phyloP scores from a whole-genome alignment of 2,329 filamentous ascomycete species.

The Epichloe bromicola region DNA sequence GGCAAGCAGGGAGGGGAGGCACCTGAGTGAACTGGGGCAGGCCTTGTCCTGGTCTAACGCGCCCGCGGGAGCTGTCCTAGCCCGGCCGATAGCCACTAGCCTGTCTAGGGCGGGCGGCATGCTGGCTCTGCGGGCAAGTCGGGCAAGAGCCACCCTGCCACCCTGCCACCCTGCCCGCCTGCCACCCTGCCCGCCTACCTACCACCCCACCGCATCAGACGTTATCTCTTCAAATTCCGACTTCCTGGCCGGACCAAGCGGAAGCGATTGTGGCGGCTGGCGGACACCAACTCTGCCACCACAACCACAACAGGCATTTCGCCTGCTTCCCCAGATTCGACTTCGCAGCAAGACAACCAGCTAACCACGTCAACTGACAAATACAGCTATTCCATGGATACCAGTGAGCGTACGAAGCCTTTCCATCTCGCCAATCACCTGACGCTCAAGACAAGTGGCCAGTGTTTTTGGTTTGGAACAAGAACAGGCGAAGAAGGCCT shows the following conservation, averaged over 20 bases:
- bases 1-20: too few relatives aligned
- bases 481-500: neutral
- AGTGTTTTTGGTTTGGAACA: neutral
- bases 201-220: too few relatives aligned
- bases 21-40: neutral
- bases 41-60: slow-evolving; percentile 1
- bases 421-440: too few relatives aligned
- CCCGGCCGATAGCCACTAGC: slow-evolving; percentile 1
- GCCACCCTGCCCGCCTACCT: too few relatives aligned
- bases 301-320: too few relatives aligned
- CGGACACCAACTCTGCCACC: neutral
- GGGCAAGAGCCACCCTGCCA: neutral
- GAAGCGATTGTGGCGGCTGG: too few relatives aligned
- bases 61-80: slow-evolving; percentile 4
- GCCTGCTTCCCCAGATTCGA: neutral
- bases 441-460: neutral
- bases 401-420: too few relatives aligned
- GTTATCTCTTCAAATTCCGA: too few relatives aligned
- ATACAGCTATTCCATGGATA: too few relatives aligned
- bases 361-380: neutral
- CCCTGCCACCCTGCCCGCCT: too few relatives aligned
- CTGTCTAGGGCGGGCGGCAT: slow-evolving; percentile 3
- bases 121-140: neutral
- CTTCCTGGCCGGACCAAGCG: too few relatives aligned
- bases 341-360: neutral